Evolutionary conservation across 306 rosid species (phyloP), one percentile per base, ranked within the genome.

Genomic region (Fragaria iinumae): DNA sequence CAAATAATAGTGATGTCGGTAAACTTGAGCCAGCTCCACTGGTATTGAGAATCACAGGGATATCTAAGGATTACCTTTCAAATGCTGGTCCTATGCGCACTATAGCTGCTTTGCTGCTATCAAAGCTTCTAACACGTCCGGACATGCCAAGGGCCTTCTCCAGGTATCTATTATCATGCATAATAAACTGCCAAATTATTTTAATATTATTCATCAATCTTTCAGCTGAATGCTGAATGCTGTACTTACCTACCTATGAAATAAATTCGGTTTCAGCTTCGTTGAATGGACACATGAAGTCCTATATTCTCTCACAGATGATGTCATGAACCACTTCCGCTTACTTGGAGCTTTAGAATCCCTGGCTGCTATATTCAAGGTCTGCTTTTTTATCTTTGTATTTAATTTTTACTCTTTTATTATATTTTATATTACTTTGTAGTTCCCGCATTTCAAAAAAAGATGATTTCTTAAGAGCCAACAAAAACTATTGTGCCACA

Each of bases 131-230:
- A 71, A 92, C 98, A 39, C 97, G 98, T 59, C 98, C 97, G 6
- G 98, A 95, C 82, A 92, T 95, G 98, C 92, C 97, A 25, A 92
- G 79, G 87, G 97, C 93, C 78, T 90, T 90, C 82, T 78, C 72
- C 62, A 95, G 97, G 97, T 91, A 45, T 71, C 20, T 78, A 29
- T 23, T 68, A 29, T 69, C 45, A 29, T 56, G 59, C 65, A 48
- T 78, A 23, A 73, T 72, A 21, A 38, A 18, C 21, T 36, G 20
- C 38, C 1, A 43, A 20, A 55, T 20, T 39, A 52, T 66, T 77
- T 59, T 77, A 67, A 69, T 62, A 44, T 47, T 74, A 75, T 23
- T 78, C 29, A 29, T 78, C 73, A 45, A 41, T 21, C 10, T 65
- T 57, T 45, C 44, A 12, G 67, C 53, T 43, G 11, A 73, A 73